These are phyloP conservation scores for Brasenia schreberi DNA, from an alignment of 164 flowering plant genomes.

Conservation along the genomic window DNA sequence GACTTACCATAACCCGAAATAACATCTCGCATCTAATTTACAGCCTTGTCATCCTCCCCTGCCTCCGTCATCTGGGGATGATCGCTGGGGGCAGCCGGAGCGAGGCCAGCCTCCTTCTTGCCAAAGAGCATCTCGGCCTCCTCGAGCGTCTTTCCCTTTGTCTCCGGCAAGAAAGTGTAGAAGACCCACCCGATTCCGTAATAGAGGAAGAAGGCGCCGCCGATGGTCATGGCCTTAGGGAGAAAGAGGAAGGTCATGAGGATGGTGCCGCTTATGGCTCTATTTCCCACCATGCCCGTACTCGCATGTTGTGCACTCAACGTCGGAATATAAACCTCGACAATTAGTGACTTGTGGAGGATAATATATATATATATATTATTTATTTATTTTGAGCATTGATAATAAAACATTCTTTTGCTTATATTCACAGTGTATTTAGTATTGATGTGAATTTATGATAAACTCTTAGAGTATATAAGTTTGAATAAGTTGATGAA, in stretches of 20 bases:
- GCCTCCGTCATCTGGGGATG: no score
- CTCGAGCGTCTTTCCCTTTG: conserved; percentile 26
- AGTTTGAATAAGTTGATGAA: no score
- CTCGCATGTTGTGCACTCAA: conserved; percentile 20
- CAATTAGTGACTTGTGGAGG: no score
- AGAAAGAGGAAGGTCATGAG: conserved; percentile 17
- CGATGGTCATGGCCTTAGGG: conserved; percentile 18
- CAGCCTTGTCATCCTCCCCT: no score
- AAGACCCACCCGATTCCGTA: conserved; percentile 25
- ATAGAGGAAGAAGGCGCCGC: conserved; percentile 25
- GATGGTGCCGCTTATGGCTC: conserved; percentile 14
- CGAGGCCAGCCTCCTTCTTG: background rate
- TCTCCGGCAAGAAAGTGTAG: conserved; percentile 25
- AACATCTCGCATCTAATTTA: background rate
- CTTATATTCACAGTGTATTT: no score
- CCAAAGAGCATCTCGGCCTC: conserved; percentile 17
- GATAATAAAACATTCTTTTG: no score
- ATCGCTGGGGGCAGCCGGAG: background rate
- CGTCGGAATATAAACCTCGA: no score
- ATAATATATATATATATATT: no score
- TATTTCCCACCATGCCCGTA: conserved; percentile 15
- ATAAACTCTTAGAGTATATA: no score
- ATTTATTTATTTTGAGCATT: no score
- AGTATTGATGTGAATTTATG: no score
- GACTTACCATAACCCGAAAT: conserved; percentile 22